Base-by-base conservation (phyloP, 495 filamentous ascomycete genomes). In the Lasiosphaeris hirsuta region DNA sequence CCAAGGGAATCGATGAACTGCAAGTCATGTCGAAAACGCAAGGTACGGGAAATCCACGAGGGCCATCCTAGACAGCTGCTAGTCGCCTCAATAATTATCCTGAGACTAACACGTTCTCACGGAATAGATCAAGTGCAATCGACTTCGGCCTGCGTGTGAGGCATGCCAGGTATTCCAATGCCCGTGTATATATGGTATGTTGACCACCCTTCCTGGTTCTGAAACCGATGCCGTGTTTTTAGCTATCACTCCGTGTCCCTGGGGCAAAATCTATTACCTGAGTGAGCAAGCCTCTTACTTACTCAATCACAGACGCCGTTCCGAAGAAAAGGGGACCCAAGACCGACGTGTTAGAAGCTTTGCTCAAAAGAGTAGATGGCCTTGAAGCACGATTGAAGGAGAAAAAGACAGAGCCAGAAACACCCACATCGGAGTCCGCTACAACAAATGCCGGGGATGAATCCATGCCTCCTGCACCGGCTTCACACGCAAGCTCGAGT, bases 1-100 rank as follows among this genome's bases (percentile, higher is more conserved):
- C 88, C 87, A 18, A 85, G 89, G 61, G 89, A 93, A 75, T 86
- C 89, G 15, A 95, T 95, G 90, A 95, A 95, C 71, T 95, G 90
- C 83, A 93, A 95, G 69, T 91, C 87, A 18, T 95, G 90, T 77
- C 84, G 90, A 61, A 95, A 92, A 70, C 81, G 90, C 65, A 95
- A 95, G 79, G 89, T 90, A 69, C 52, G 49, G 4, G 17, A 10
- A 1, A 11, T 10, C 18, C 8, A 38, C 19, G 44, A 19, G 10
- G 15, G 9, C 4, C 10, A 17, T 30, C 7, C 17, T 40, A 11
- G 42, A 9, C 7, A 11, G 18, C 36, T 7, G 13, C 30, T 36
- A 2, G 19, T 17, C 23, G 15, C 18, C 18, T 36, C 39, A 10
- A 11, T 36, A 9, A 10, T 18, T 30, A 2, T 5, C 23, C 23